Conservation (phyloP, 805 yeast species). For the Hanseniaspora clermontiae region DNA sequence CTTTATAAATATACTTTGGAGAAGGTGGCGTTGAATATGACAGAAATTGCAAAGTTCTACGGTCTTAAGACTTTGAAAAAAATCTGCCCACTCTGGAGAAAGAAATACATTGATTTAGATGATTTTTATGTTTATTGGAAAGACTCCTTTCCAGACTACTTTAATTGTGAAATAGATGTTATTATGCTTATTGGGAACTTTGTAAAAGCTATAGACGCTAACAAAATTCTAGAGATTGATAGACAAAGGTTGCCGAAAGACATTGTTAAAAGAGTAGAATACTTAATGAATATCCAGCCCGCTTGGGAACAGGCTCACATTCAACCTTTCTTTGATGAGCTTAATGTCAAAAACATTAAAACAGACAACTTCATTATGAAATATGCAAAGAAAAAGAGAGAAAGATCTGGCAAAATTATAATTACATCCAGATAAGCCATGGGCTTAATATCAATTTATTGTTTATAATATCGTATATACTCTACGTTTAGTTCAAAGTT, state of each 20-base stretch:
- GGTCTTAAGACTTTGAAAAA: conserved; percentile 43
- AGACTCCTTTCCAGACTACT: conserved; percentile 48
- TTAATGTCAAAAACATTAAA: conserved; percentile 42
- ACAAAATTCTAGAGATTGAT: conserved; percentile 43
- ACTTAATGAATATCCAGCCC: conserved; percentile 41
- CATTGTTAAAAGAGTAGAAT: conserved; percentile 36
- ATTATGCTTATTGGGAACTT: conserved; percentile 43
- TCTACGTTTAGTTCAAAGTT: background rate
- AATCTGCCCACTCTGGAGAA: conserved; percentile 23
- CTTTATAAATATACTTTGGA: background rate
- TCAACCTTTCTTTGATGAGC: conserved; percentile 48
- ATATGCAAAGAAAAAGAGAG: conserved; percentile 42
- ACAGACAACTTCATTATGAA: conserved; percentile 50
- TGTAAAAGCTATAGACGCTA: conserved; percentile 33
- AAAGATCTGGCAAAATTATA: conserved; percentile 33
- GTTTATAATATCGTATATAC: too few relatives aligned
- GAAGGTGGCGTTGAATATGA: conserved; percentile 26
- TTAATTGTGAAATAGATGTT: conserved; percentile 48
- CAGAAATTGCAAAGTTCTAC: conserved; percentile 44
- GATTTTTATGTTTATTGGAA: conserved; percentile 57
- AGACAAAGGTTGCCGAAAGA: conserved; percentile 37
- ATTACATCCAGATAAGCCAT: conserved; percentile 17
- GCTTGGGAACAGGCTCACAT: conserved; percentile 54
- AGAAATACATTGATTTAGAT: conserved; percentile 26
- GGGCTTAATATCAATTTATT: too few relatives aligned